Evolutionary conservation across 192 early-diverging fungal species (phyloP).

Genomic region (Linnemannia elongata): DNA sequence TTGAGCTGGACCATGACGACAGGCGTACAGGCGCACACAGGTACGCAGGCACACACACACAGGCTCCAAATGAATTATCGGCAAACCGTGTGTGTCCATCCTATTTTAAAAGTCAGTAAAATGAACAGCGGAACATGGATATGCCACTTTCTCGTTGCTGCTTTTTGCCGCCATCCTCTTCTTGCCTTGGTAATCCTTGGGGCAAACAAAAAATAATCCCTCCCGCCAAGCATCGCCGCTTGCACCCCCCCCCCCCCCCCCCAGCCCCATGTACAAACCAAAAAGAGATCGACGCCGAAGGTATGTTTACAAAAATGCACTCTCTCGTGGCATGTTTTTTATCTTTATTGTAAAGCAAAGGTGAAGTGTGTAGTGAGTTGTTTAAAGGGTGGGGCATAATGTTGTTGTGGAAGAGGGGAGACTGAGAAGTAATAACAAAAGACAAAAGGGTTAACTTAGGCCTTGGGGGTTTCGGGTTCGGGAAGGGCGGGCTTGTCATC

Average conservation of each 20-base stretch:
- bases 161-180: no score
- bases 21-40: background rate
- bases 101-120: background rate
- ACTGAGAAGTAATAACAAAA: background rate
- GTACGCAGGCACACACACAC: no score
- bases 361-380: background rate
- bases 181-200: no score
- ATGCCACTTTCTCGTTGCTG: background rate
- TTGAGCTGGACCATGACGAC: background rate
- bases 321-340: constrained; percentile 1
- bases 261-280: no score
- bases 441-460: constrained; percentile 16
- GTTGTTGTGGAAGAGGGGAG: background rate
- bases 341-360: background rate
- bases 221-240: no score
- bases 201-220: no score
- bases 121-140: constrained; percentile 7
- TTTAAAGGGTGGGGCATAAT: constrained; percentile 1
- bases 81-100: background rate
- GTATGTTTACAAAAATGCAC: constrained; percentile 10
- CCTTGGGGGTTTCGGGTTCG: constrained; percentile 54
- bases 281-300: no score
- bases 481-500: constrained; percentile 58
- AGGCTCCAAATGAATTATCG: background rate
- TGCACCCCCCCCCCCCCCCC: no score